Evolutionary conservation across 352 stramenopile genomes (phyloP).

Genomic region (Globisporangium solare): DNA sequence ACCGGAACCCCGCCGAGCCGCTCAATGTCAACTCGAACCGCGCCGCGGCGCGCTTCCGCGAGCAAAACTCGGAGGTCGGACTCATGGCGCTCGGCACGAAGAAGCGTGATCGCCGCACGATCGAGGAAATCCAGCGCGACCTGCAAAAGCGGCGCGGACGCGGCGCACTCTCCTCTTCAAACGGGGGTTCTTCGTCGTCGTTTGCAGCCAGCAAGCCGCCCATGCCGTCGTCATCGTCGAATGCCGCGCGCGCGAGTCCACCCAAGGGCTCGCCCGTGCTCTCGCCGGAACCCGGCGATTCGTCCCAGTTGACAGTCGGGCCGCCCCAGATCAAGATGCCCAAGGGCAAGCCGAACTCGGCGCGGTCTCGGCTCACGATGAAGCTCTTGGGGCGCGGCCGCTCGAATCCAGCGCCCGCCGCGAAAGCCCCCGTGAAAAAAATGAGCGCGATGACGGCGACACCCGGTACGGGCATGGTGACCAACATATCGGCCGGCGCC

Average conservation of each 20-base stretch:
- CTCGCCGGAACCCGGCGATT: constrained; percentile 49
- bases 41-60: constrained; percentile 59
- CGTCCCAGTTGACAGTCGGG: constrained; percentile 21
- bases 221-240: constrained; percentile 4
- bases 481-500: constrained; percentile 49
- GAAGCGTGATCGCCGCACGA: constrained; percentile 83
- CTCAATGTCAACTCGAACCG: constrained; percentile 74
- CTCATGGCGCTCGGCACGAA: constrained; percentile 82
- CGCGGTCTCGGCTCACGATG: constrained; percentile 63
- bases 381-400: constrained; percentile 71
- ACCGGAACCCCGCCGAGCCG: constrained; percentile 19
- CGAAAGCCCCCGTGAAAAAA: constrained; percentile 42
- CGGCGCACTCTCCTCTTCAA: constrained; percentile 9
- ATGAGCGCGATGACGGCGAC: constrained; percentile 9
- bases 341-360: constrained; percentile 71
- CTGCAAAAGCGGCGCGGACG: constrained; percentile 54
- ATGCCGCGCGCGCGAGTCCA: constrained; percentile 37
- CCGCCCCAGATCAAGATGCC: constrained; percentile 21
- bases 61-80: constrained; percentile 38
- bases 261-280: constrained; percentile 59
- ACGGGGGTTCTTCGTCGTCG: neutral
- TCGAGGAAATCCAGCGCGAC: constrained; percentile 85
- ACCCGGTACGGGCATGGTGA: constrained; percentile 24
- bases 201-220: constrained; percentile 2
- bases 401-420: constrained; percentile 20